Evolutionary conservation across 306 rosid genomes (phyloP).

Genomic region (Fagus crenata): DNA sequence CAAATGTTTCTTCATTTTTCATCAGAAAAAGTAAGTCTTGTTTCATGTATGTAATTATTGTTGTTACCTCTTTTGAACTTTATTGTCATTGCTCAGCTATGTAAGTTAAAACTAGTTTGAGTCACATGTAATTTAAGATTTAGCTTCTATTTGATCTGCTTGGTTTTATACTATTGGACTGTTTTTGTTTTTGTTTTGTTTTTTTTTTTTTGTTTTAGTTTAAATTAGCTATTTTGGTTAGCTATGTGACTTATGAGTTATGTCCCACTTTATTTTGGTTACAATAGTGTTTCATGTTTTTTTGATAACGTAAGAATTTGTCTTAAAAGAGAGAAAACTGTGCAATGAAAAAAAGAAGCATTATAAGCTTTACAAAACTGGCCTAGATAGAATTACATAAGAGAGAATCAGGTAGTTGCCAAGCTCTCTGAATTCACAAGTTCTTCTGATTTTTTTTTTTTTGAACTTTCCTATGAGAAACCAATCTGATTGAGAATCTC

Average conservation of each 20-base stretch:
- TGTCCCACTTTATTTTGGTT: too few species aligned
- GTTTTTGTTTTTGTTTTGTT: too few species aligned
- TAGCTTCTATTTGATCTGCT: not conserved
- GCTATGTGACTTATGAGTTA: too few species aligned
- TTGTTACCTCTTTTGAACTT: not conserved
- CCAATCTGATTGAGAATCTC: not conserved
- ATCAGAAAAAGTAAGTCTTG: conserved; percentile 43
- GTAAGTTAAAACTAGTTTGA: not conserved
- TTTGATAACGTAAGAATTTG: not conserved
- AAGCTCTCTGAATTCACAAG: not conserved
- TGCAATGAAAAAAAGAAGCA: not conserved
- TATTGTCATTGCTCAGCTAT: not conserved
- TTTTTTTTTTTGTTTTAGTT: too few species aligned
- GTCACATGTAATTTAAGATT: not conserved
- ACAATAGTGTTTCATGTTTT: not conserved
- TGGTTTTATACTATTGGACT: not conserved
- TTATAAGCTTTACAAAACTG: not conserved
- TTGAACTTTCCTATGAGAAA: not conserved
- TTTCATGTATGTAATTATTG: not conserved
- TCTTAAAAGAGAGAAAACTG: not conserved
- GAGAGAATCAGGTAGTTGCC: not conserved
- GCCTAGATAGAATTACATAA: not conserved
- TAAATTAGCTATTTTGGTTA: not conserved
- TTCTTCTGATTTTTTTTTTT: not conserved
- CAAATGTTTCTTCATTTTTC: conserved; percentile 41